A percentile compares a stretch with the other conserved stretches of the same genome.
Evolutionary conservation across 225 moss, liverwort and hornwort species (phyloP).

Genomic region (Bryoerythrophyllum caledonicum): DNA sequence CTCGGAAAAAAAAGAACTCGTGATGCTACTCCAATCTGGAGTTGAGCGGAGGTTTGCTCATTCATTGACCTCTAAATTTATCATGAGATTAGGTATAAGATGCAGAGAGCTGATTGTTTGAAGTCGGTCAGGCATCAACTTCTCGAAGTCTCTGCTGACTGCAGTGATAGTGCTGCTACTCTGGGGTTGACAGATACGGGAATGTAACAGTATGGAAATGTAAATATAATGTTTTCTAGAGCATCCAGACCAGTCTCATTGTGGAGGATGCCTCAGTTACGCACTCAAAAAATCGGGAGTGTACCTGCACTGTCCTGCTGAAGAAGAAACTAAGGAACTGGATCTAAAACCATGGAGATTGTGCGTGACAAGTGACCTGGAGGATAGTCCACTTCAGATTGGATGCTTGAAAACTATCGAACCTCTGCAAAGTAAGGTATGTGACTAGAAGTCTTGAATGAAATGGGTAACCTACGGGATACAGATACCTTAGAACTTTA

Average conservation of each 20-base stretch:
- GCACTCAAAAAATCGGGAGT: neutral
- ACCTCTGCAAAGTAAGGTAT: neutral
- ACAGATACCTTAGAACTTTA: no score
- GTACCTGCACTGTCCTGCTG: neutral
- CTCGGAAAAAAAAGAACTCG: constrained; percentile 73
- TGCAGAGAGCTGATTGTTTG: constrained; percentile 17
- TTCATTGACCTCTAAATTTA: constrained; percentile 23
- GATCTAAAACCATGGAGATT: neutral
- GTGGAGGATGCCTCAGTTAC: neutral
- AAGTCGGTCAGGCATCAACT: constrained; percentile 16
- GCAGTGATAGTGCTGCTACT: neutral
- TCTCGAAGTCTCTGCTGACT: constrained; percentile 15
- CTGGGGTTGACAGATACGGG: neutral
- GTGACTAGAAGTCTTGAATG: neutral
- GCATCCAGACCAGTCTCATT: constrained; percentile 9
- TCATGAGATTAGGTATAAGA: constrained; percentile 14
- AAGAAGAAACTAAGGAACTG: neutral
- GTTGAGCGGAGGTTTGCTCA: constrained; percentile 30
- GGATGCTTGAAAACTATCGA: neutral
- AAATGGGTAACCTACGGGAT: neutral
- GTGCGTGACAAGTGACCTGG: neutral
- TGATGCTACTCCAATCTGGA: constrained; percentile 46
- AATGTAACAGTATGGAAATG: constrained; percentile 32
- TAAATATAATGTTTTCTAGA: constrained; percentile 28
- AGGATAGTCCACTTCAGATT: neutral